phyloP scores from a whole-genome alignment of 352 stramenopile genomes.

The Phytophthora foliorum region DNA sequence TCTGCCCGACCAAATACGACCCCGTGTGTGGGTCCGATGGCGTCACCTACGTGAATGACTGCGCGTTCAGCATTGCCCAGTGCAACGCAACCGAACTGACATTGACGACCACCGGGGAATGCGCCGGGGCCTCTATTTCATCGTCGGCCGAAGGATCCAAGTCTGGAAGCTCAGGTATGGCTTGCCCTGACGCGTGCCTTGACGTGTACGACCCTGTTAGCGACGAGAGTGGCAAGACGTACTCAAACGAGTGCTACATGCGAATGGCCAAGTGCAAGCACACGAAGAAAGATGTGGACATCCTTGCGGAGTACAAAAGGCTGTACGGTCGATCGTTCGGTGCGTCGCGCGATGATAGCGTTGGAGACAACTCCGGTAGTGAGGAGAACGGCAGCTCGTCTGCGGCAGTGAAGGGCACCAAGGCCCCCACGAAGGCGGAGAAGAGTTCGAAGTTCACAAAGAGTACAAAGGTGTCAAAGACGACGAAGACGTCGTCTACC shows the following conservation, averaged over 20 bases:
- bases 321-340: constrained; percentile 34
- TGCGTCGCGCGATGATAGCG: constrained; percentile 11
- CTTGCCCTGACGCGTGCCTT: constrained; percentile 44
- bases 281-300: constrained; percentile 28
- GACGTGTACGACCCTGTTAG: constrained; percentile 52
- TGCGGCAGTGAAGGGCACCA: background rate
- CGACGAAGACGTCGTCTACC: constrained; percentile 18
- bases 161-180: constrained; percentile 2
- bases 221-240: constrained; percentile 47
- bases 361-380: constrained; percentile 12
- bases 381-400: constrained; percentile 14
- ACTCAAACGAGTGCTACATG: constrained; percentile 53
- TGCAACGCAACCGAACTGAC: constrained; percentile 19
- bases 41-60: constrained; percentile 37
- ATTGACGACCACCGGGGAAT: constrained; percentile 24
- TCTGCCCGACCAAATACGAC: constrained; percentile 38
- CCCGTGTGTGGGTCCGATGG: constrained; percentile 50
- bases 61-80: constrained; percentile 28
- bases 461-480: constrained; percentile 23
- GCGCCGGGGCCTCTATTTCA: constrained; percentile 15
- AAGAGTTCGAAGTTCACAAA: constrained; percentile 25
- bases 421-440: constrained; percentile 5
- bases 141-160: constrained; percentile 20
- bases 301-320: constrained; percentile 21
- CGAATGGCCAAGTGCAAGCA: constrained; percentile 45